Evolutionary conservation across 2,329 filamentous ascomycete species (phyloP).

Genomic region (Aspergillus unguis): DNA sequence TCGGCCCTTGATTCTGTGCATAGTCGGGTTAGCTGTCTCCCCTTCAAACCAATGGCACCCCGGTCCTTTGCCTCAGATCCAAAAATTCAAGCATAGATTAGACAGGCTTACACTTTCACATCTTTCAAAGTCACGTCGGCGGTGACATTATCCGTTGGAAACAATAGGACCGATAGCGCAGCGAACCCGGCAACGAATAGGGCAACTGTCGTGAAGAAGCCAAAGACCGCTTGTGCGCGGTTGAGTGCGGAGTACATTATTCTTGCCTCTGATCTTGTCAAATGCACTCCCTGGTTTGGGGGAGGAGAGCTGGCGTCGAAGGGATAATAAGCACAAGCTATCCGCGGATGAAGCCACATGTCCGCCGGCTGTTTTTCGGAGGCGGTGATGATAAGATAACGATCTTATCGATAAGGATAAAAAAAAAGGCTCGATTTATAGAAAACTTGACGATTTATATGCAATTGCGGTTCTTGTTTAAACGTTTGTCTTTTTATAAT

Average conservation of each 20-base stretch:
- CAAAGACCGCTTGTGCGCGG: constrained; percentile 87
- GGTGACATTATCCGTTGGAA: constrained; percentile 56
- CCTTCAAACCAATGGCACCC: not conserved
- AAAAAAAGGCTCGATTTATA: not conserved
- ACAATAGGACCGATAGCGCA: constrained; percentile 69
- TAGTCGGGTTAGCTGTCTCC: constrained; percentile 3
- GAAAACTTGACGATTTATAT: not conserved
- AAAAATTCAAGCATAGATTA: not conserved
- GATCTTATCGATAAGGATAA: constrained; percentile 18
- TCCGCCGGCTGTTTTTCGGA: constrained; percentile 15
- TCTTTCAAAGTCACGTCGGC: constrained; percentile 52
- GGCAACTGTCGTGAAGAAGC: constrained; percentile 94
- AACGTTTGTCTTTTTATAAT: too few species aligned
- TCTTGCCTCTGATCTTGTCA: constrained; percentile 12
- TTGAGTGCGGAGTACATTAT: constrained; percentile 84
- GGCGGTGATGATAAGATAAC: constrained; percentile 18
- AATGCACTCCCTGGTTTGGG: not conserved
- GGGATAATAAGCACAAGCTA: too few species aligned
- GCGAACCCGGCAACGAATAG: constrained; percentile 77
- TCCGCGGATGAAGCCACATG: constrained; percentile 16
- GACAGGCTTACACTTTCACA: constrained; percentile 69
- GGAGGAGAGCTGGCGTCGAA: too few species aligned
- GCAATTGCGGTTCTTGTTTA: too few species aligned
- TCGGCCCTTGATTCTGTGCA: constrained; percentile 71
- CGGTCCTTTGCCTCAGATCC: not conserved